Evolutionary conservation across 192 early-diverging fungal genomes (phyloP), one percentile per base, ranked within the genome.

Genomic region (Backusella psychrophila): DNA sequence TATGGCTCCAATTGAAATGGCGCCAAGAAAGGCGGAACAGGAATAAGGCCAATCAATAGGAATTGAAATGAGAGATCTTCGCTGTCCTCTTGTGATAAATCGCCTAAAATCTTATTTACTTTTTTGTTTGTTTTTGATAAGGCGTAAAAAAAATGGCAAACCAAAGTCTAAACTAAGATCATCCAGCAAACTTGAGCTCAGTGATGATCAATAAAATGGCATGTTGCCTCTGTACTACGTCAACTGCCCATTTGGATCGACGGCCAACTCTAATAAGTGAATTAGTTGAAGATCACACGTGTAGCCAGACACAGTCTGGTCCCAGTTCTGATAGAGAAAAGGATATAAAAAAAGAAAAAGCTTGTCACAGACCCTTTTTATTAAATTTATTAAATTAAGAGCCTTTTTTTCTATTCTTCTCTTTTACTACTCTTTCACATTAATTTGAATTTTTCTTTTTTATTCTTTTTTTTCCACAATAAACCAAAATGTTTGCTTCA

Each of bases 331-430:
- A 23, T 56, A 31, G 9, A 63, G 56, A 19, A 14, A 53, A 59
- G 53, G 23, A 29, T 23, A 29, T 63, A 63, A 29, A 63, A 63
- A 63, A 63, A 63, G 56, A 63, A 63, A 63, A 63, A 63, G 14
- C 56, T 63, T 63, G 56, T 63, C 56, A 63, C 56, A 63, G 56
- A 63, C 56, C 53, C 53, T 63, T 29, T 17, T 44, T 63, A 12
- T 12, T 63, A 29, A 63, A 63, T 63, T 63, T 63, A 44, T 63
- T 63, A 63, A 63, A 63, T 63, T 63, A 63, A 63, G 56, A 63
- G 4, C 56, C n/a, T 44, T 44, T 33, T 33, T 33, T 56, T 56
- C 52, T 56, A 29, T 63, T 63, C 23, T 63, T 63, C 56, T 63
- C 56, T 63, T 63, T 63, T 29, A 63, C 56, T 63, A 63, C 56